Base-by-base conservation (phyloP, 495 filamentous ascomycete genomes). In the Hyaloscypha hepaticicola region DNA sequence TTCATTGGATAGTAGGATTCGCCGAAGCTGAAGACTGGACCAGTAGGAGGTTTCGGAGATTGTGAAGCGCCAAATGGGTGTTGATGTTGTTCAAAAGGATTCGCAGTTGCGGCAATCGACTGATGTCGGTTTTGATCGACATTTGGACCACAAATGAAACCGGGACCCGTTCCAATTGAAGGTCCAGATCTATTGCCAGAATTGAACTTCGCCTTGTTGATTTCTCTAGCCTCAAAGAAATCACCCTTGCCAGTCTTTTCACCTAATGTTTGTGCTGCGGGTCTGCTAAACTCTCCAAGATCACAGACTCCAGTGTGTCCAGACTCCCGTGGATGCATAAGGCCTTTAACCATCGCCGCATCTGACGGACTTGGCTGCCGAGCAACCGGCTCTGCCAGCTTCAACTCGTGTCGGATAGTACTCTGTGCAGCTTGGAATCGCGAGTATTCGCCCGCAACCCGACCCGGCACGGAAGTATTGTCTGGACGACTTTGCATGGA, bases 281-380 rank as follows among this genome's bases (percentile, higher is more conserved):
- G 31, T 48, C 19, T 49, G 25, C 55, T 25, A 51, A 29, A 59
- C 22, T 55, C 49, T 24, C 27, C 45, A n/a, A 56, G 25, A 8
- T 57, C 29, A 25, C 52, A 48, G 2, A 49, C 45, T 11, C 31
- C 11, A 16, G 28, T 45, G 16, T 45, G 9, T 4, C 11, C 19
- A 16, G 38, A 45, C 38, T 45, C 38, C 19, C 16, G 31, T 3
- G 38, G 5, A 51, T 41, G 38, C 22, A 26, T 29, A 25, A 22
- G 22, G 28, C 66, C 69, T 69, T 78, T 77, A 21, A 76, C 72
- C 72, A 80, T 75, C 14, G 74, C 77, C 56, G 78, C 78, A 69
- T 81, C 79, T 14, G 78, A 78, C 22, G 77, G 78, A 62, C 78
- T 78, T 28, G 76, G 72, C 21, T 75, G 71, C 33, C 77, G 61